Conservation (phyloP, 441 rosid species). For the Adansonia gregorii region DNA sequence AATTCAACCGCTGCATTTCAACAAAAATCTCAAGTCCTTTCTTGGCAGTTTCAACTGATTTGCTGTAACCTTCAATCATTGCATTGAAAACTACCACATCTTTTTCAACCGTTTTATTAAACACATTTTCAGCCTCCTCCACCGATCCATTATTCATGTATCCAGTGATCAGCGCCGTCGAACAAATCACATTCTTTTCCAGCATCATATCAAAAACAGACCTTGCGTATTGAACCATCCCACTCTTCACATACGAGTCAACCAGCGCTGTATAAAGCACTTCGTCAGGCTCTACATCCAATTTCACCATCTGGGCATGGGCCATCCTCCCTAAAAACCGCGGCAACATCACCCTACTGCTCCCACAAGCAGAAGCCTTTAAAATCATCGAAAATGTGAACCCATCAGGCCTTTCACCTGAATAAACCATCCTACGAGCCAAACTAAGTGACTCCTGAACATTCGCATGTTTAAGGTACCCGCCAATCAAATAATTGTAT, state of each 20-base stretch:
- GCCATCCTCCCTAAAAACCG: slow-evolving; percentile 49
- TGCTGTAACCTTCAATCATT: slow-evolving; percentile 91
- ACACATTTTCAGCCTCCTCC: slow-evolving; percentile 68
- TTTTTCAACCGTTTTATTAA: slow-evolving; percentile 48
- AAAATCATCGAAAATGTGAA: slow-evolving; percentile 80
- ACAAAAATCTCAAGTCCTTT: slow-evolving; percentile 61
- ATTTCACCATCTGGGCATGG: slow-evolving; percentile 64
- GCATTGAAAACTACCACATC: slow-evolving; percentile 88
- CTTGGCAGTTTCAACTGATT: slow-evolving; percentile 51
- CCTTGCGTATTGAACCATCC: slow-evolving; percentile 61
- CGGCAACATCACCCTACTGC: slow-evolving; percentile 31
- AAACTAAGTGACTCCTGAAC: slow-evolving; percentile 44
- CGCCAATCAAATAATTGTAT: slow-evolving; percentile 73
- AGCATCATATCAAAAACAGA: slow-evolving; percentile 69
- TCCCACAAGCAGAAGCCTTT: slow-evolving; percentile 61
- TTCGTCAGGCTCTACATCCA: slow-evolving; percentile 59
- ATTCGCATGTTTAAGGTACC: slow-evolving; percentile 58
- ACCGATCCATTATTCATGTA: slow-evolving; percentile 69
- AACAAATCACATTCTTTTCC: slow-evolving; percentile 62
- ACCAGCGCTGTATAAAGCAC: slow-evolving; percentile 78
- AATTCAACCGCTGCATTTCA: slow-evolving; percentile 62
- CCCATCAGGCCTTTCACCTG: slow-evolving; percentile 71
- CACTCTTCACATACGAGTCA: slow-evolving; percentile 75
- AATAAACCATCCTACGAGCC: slow-evolving; percentile 49
- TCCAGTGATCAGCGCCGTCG: slow-evolving; percentile 87